Evolutionary conservation across 208 protist genomes (phyloP).

Genomic region (Trichomonas gallinae): DNA sequence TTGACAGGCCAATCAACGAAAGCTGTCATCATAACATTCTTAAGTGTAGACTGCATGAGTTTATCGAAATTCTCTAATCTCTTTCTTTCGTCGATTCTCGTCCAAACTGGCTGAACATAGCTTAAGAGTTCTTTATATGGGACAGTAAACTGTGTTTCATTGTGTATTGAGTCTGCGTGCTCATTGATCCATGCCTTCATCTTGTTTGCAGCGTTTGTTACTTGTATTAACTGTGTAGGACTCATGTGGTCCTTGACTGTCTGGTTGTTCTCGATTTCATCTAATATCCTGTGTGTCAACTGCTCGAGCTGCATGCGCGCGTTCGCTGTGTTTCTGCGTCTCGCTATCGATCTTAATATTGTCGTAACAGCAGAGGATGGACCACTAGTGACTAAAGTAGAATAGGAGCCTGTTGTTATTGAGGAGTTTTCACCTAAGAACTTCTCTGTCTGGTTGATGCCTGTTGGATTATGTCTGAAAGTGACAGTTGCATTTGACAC

Average conservation of each 20-base stretch:
- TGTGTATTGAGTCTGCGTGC: neutral
- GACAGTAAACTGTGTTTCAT: neutral
- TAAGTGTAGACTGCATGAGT: neutral
- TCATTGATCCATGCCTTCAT: neutral
- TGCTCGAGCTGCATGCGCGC: neutral
- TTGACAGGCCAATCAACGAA: neutral
- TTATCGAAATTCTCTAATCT: neutral
- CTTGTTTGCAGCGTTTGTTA: neutral
- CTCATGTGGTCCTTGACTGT: neutral
- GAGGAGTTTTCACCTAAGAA: neutral
- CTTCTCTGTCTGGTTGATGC: too few species aligned
- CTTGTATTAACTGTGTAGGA: neutral
- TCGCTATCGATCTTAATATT: neutral
- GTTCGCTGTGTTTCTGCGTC: neutral
- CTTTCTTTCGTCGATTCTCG: neutral
- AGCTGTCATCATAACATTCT: neutral
- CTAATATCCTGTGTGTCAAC: neutral
- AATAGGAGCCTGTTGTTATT: neutral
- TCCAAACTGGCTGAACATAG: neutral
- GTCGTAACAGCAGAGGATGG: neutral
- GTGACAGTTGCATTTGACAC: neutral
- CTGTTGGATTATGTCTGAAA: neutral
- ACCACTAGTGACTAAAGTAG: neutral
- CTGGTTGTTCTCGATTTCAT: neutral
- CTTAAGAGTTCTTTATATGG: neutral